Percentiles rank a stretch among this genome's conserved stretches.
Evolutionary conservation across 148 eudicot species (phyloP).

Genomic region (Tetragonia tetragonoides): DNA sequence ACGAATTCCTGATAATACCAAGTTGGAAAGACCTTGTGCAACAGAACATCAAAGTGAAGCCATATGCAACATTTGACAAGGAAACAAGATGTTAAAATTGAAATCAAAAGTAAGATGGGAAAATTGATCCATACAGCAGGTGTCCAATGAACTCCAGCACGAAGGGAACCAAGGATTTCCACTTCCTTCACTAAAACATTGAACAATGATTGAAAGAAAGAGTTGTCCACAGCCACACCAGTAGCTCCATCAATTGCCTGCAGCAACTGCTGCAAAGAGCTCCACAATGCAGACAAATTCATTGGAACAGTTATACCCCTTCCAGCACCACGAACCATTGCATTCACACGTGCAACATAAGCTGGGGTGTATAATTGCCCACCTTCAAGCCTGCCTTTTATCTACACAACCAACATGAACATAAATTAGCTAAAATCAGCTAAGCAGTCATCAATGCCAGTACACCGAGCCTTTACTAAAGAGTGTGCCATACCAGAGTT

Average conservation of each 20-base stretch:
- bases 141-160: slow-evolving; percentile 99
- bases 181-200: slow-evolving; percentile 78
- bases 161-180: slow-evolving; percentile 83
- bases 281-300: slow-evolving; percentile 83
- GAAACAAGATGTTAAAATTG: background rate
- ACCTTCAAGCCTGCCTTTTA: slow-evolving; percentile 97
- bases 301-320: slow-evolving; percentile 86
- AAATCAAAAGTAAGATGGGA: slow-evolving; percentile 4
- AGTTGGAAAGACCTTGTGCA: background rate
- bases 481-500: slow-evolving; percentile 50
- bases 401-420: slow-evolving; percentile 35
- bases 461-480: background rate
- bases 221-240: slow-evolving; percentile 84
- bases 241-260: slow-evolving; percentile 86
- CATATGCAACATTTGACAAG: background rate
- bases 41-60: background rate
- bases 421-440: slow-evolving; percentile 3
- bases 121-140: slow-evolving; percentile 57
- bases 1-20: background rate
- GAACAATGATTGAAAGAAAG: slow-evolving; percentile 90
- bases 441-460: background rate
- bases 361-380: slow-evolving; percentile 96
- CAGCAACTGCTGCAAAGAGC: slow-evolving; percentile 76
- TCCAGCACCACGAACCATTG: slow-evolving; percentile 97
- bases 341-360: slow-evolving; percentile 83